phyloP scores from a whole-genome alignment of 345 rosid species.

The Balakata baccata region DNA sequence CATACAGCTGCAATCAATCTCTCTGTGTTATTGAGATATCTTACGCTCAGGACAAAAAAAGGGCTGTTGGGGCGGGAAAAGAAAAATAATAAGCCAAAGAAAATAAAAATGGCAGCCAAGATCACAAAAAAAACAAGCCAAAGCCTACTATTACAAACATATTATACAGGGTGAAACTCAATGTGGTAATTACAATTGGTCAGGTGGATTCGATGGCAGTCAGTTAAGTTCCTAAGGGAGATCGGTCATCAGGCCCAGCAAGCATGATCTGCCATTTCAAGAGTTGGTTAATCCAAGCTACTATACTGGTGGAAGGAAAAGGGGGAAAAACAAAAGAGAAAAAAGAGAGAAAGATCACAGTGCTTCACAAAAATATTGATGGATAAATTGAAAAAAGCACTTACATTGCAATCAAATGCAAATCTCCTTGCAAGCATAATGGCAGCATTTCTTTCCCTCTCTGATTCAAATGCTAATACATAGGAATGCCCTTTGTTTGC shows the following conservation, averaged over 20 bases:
- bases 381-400: background rate
- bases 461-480: slow-evolving; percentile 82
- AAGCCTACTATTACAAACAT: slow-evolving; percentile 37
- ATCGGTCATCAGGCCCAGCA: slow-evolving; percentile 59
- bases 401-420: slow-evolving; percentile 96
- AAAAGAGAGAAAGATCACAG: too few species aligned
- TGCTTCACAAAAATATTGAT: background rate
- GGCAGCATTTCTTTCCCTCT: slow-evolving; percentile 85
- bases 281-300: background rate
- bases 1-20: slow-evolving; percentile 9
- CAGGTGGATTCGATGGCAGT: slow-evolving; percentile 8
- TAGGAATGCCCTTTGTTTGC: slow-evolving; percentile 67
- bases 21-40: slow-evolving; percentile 1
- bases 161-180: slow-evolving; percentile 32
- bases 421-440: slow-evolving; percentile 92
- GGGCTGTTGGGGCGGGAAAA: slow-evolving; percentile 19
- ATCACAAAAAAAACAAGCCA: slow-evolving; percentile 20
- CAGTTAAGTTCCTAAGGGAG: slow-evolving; percentile 33
- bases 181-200: slow-evolving; percentile 40
- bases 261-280: slow-evolving; percentile 50
- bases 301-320: background rate
- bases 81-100: background rate
- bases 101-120: slow-evolving; percentile 15
- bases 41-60: slow-evolving; percentile 30
- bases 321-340: too few species aligned